Base-by-base conservation (phyloP, 2,329 filamentous ascomycete species). In the Neopestalotiopsis rosae region DNA sequence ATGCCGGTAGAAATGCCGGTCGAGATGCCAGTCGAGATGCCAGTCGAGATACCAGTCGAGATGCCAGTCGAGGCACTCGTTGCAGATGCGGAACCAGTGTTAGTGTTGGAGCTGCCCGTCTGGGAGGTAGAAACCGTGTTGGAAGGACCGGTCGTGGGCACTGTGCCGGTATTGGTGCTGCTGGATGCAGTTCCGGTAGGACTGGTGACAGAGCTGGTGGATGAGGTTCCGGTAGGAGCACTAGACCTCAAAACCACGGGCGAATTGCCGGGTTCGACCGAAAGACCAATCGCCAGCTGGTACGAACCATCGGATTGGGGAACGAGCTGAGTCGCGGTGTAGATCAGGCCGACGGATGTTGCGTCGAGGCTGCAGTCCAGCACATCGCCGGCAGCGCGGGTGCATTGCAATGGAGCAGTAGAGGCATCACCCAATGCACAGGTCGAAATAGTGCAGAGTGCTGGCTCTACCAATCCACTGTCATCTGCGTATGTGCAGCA, bases 401-500 rank as follows among this genome's bases (percentile, higher is more conserved):
- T 58, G 56, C 56, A 58, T 58, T 58, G 56, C 20, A 58, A 5
- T 28, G 56, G 56, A 12, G 20, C 56, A 58, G 56, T 58, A 17
- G 56, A 58, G 12, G 56, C 20, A 58, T 58, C 56, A 24, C 56
- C 56, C 13, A 58, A 32, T 12, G 28, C 56, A 32, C 56, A 58
- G 13, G 42, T 61, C 28, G 59, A 61, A 6, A 61, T n/a, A 38
- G 59, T 34, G 20, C 59, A 61, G 17, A 30, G 10, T 32, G 59
- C 59, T n/a, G 59, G 59, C 14, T 34, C 59, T 13, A 61, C 14
- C 32, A 4, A 13, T 17, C 7, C 32, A 5, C 59, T 20, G 14
- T 20, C 32, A 38, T 38, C 14, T n/a, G 32, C 20, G 59, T 61
- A 61, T 34, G 59, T 61, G 14, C 59, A 61, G 32, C 59, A 61